phyloP scores from a whole-genome alignment of 1,284 basidiomycete species.

The Calocybe gambosa region DNA sequence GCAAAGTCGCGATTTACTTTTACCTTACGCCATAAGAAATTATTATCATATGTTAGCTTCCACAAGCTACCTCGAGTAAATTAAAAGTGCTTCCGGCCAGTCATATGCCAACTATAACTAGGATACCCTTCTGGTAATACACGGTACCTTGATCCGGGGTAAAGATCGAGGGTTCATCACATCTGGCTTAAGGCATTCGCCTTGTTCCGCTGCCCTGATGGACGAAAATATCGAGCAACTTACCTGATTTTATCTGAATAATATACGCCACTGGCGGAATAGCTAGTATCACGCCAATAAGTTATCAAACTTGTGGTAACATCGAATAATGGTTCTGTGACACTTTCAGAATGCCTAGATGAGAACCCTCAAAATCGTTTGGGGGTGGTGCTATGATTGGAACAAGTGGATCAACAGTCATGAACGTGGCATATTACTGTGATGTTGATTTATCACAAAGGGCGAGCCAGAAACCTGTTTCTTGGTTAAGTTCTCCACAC shows the following conservation, averaged over 20 bases:
- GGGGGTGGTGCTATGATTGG: neutral
- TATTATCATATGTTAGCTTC: neutral
- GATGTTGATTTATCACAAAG: neutral
- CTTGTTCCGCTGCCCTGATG: constrained; percentile 2
- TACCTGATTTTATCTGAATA: neutral
- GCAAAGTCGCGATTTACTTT: constrained; percentile 7
- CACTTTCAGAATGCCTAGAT: neutral
- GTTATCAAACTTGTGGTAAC: neutral
- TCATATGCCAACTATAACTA: neutral
- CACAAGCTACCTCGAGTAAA: constrained; percentile 3
- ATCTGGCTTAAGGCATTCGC: neutral
- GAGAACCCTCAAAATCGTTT: constrained; percentile 4
- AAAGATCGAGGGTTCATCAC: constrained; percentile 5
- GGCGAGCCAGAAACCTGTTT: constrained; percentile 4
- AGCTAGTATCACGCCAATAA: too few relatives aligned
- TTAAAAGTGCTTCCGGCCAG: neutral
- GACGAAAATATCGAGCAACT: neutral
- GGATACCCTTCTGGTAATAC: neutral
- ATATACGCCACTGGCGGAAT: neutral
- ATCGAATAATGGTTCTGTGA: neutral
- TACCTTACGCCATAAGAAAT: neutral
- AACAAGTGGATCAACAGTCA: constrained; percentile 1
- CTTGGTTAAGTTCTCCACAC: neutral
- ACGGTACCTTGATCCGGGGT: constrained; percentile 14
- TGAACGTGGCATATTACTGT: neutral